Evolutionary conservation across 2,329 filamentous ascomycete genomes (phyloP).

Genomic region (Botrytis elliptica): DNA sequence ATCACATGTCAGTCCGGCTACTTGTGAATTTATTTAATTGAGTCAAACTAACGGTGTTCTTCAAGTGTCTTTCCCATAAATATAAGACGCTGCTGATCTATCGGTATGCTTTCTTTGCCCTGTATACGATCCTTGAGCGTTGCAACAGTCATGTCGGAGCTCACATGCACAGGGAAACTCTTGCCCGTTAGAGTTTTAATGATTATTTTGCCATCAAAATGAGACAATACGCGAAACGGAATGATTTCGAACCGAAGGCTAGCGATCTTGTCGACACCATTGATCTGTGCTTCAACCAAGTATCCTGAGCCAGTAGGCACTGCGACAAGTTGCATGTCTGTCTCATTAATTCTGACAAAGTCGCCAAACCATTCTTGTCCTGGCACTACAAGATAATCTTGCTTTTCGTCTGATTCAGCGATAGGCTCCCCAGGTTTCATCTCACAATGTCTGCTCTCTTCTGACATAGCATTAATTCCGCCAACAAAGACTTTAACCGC

Average conservation of each 20-base stretch:
- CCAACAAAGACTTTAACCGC: conserved; percentile 44
- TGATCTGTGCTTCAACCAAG: conserved; percentile 22
- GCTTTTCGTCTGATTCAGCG: conserved; percentile 25
- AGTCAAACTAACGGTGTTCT: not conserved
- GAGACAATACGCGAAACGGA: not conserved
- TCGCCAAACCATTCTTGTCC: conserved; percentile 24
- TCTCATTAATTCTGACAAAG: conserved; percentile 19
- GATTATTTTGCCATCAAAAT: not conserved
- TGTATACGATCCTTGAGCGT: not conserved
- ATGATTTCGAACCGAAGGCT: conserved; percentile 19
- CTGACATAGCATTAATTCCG: conserved; percentile 45
- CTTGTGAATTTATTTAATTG: too few species aligned
- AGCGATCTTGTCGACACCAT: conserved; percentile 2
- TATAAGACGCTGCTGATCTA: not conserved
- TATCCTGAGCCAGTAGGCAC: conserved; percentile 17
- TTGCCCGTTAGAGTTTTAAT: not conserved
- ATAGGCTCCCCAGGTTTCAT: conserved; percentile 24
- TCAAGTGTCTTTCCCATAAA: not conserved
- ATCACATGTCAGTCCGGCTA: not conserved
- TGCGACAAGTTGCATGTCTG: conserved; percentile 24
- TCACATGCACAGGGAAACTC: not conserved
- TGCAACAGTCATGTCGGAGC: not conserved
- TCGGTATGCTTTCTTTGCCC: not conserved
- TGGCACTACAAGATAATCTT: conserved; percentile 42
- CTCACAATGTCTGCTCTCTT: conserved; percentile 24